These are phyloP conservation scores for Fragaria vesca DNA, from an alignment of 306 rosid species.

Conservation along the genomic window DNA sequence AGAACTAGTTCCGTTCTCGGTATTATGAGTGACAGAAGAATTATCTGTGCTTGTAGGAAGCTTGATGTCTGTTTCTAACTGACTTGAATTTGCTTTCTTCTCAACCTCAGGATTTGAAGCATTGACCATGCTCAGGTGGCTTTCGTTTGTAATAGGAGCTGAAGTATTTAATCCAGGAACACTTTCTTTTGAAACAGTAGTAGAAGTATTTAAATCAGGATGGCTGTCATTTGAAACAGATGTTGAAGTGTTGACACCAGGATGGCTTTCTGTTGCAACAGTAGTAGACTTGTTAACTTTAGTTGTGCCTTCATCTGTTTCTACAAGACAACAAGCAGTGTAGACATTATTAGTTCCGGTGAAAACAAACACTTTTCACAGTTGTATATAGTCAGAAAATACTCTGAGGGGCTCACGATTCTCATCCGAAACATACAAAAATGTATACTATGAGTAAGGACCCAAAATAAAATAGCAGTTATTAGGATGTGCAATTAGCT, in stretches of 20 bases:
- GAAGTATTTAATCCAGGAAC: conserved; percentile 27
- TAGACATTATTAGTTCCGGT: conserved; percentile 12
- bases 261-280: conserved; percentile 36
- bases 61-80: conserved; percentile 47
- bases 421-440: conserved; percentile 13
- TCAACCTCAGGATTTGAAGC: conserved; percentile 26
- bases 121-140: conserved; percentile 6
- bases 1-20: conserved; percentile 47
- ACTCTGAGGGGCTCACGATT: conserved; percentile 8
- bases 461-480: conserved; percentile 1
- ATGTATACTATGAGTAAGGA: not conserved
- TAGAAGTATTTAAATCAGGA: conserved; percentile 35
- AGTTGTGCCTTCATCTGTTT: conserved; percentile 39
- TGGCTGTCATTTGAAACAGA: conserved; percentile 17
- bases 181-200: conserved; percentile 39
- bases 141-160: conserved; percentile 18
- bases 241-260: conserved; percentile 22
- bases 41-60: conserved; percentile 40
- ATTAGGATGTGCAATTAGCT: conserved; percentile 31
- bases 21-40: conserved; percentile 43
- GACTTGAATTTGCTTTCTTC: conserved; percentile 32
- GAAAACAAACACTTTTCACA: conserved; percentile 14
- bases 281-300: conserved; percentile 40
- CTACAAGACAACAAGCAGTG: conserved; percentile 42
- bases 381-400: conserved; percentile 23